phyloP scores from a whole-genome alignment of 2,329 filamentous ascomycete species.

The Colletotrichum cordylinicola region DNA sequence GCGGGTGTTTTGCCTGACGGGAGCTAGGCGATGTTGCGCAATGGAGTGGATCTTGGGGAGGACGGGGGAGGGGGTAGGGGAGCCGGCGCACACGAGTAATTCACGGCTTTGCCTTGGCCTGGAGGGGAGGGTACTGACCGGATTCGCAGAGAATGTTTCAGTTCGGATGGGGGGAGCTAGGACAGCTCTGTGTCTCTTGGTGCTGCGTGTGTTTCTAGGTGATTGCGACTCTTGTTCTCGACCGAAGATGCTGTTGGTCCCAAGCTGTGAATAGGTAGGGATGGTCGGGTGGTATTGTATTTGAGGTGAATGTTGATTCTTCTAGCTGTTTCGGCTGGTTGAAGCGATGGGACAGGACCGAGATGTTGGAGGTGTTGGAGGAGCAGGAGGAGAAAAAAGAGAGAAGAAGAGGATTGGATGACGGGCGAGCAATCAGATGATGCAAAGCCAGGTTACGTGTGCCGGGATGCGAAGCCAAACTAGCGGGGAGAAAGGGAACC shows the following conservation, averaged over 20 bases:
- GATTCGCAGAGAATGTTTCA: slow-evolving; percentile 13
- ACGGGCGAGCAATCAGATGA: slow-evolving; percentile 16
- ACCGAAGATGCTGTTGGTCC: neutral
- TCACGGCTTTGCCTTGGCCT: neutral
- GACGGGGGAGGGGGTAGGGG: neutral
- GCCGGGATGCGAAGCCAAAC: slow-evolving; percentile 7
- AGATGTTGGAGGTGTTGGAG: neutral
- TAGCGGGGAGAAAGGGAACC: neutral
- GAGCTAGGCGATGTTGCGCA: neutral
- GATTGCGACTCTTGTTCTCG: neutral
- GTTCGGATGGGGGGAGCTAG: neutral
- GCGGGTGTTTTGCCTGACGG: neutral
- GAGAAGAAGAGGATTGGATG: neutral
- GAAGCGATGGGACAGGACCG: neutral
- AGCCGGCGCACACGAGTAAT: neutral
- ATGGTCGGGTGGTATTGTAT: neutral
- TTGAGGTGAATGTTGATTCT: neutral
- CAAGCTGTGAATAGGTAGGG: neutral
- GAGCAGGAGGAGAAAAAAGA: neutral
- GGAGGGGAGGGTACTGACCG: neutral
- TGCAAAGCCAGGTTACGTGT: slow-evolving; percentile 2
- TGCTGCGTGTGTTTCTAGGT: slow-evolving; percentile 4
- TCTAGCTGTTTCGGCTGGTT: neutral
- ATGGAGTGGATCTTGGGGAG: neutral
- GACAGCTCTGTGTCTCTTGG: neutral